phyloP scores from a whole-genome alignment of 768 basidiomycete species.

The Lactifluus volemus region DNA sequence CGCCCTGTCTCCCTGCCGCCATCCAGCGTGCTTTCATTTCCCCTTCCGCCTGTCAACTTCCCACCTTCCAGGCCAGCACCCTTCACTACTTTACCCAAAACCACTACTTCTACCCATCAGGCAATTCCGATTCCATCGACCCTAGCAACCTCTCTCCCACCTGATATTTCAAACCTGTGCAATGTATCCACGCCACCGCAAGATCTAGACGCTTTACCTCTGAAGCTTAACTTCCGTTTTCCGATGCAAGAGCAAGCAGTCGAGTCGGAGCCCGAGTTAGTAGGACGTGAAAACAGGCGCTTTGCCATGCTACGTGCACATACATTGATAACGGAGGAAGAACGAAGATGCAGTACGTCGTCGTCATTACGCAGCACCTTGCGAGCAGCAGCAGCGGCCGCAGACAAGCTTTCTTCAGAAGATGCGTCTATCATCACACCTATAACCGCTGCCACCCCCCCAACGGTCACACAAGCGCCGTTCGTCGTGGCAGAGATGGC shows the following conservation, averaged over 20 bases:
- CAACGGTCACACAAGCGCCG: not conserved
- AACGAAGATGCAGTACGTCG: constrained; percentile 3
- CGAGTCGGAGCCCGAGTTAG: constrained; percentile 5
- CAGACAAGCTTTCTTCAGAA: constrained; percentile 5
- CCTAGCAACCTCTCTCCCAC: not conserved
- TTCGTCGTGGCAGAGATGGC: not conserved
- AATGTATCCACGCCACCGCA: not conserved
- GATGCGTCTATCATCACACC: not conserved
- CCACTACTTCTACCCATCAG: not conserved
- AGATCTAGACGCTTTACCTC: constrained; percentile 1
- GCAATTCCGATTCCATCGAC: not conserved
- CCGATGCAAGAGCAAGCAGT: constrained; percentile 8
- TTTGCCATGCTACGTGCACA: constrained; percentile 1
- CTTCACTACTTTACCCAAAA: constrained; percentile 8
- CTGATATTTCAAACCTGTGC: not conserved
- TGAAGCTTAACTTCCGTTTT: constrained; percentile 8
- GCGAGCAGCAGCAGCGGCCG: constrained; percentile 4
- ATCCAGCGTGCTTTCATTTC: not conserved
- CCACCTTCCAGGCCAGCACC: not conserved
- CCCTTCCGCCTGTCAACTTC: not conserved
- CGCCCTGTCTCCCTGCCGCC: constrained; percentile 8
- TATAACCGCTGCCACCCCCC: not conserved
- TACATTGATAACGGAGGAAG: not conserved
- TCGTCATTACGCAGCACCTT: constrained; percentile 11
- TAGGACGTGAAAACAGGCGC: constrained; percentile 10